phyloP scores from a whole-genome alignment of 1,284 basidiomycete species.

The Ganoderma resinaceum region DNA sequence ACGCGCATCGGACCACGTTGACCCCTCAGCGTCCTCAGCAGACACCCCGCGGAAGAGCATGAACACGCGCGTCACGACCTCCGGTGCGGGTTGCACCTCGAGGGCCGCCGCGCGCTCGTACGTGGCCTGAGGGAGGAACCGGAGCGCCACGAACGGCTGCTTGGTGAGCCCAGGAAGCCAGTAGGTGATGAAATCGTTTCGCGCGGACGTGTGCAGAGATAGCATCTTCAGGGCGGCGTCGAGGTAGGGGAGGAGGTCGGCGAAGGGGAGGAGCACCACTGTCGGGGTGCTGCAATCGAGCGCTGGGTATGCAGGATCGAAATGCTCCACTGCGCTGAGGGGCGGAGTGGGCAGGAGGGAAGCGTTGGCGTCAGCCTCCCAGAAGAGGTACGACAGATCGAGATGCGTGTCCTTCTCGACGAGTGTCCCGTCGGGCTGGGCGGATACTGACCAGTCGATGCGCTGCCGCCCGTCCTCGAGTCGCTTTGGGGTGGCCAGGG shows the following conservation, averaged over 20 bases:
- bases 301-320: conserved; percentile 11
- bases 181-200: conserved; percentile 51
- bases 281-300: conserved; percentile 1
- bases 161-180: conserved; percentile 52
- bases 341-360: conserved; percentile 1
- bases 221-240: conserved; percentile 43
- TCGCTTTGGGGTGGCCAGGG: background rate
- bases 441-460: conserved; percentile 29
- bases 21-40: conserved; percentile 26
- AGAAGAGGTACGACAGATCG: conserved; percentile 34
- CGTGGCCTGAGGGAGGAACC: conserved; percentile 51
- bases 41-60: conserved; percentile 53
- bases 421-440: conserved; percentile 1
- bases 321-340: background rate
- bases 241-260: conserved; percentile 43
- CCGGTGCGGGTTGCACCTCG: conserved; percentile 46
- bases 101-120: conserved; percentile 50
- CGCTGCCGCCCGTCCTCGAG: conserved; percentile 9
- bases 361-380: conserved; percentile 37
- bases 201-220: conserved; percentile 48
- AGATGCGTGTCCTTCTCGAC: background rate
- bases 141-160: conserved; percentile 50
- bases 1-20: conserved; percentile 33
- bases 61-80: conserved; percentile 52
- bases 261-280: conserved; percentile 39